phyloP scores from a whole-genome alignment of 345 rosid genomes.

The Eucalyptus viminalis region DNA sequence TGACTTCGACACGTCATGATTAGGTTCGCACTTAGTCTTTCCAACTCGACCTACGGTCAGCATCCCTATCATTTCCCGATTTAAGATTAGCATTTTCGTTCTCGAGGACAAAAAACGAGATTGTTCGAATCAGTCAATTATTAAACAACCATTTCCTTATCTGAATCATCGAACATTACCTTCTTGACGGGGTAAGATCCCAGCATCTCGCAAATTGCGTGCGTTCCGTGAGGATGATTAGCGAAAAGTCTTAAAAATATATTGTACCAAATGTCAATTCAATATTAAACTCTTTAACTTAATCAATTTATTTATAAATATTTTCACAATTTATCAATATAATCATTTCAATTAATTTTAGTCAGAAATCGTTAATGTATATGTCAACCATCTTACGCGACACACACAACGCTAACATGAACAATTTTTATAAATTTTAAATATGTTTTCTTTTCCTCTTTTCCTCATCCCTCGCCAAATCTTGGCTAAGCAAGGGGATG shows the following conservation, averaged over 20 bases:
- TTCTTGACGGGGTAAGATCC: not conserved
- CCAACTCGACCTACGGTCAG: not conserved
- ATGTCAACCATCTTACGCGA: fast-evolving
- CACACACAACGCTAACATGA: fast-evolving
- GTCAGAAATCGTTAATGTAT: fast-evolving
- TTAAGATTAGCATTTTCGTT: not conserved
- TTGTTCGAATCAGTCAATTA: not conserved
- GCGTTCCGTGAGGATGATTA: not conserved
- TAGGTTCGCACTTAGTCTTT: not conserved
- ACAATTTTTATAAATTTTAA: not conserved
- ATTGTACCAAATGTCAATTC: not conserved
- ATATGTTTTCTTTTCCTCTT: not conserved
- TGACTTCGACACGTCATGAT: not conserved
- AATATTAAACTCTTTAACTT: not conserved
- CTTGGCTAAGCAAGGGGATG: not conserved
- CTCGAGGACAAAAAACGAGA: not conserved
- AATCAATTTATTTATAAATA: too few species aligned
- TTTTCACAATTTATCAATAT: not conserved
- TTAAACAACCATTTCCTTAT: not conserved
- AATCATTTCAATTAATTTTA: not conserved
- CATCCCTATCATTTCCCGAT: not conserved
- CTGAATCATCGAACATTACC: not conserved
- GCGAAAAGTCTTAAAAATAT: not conserved
- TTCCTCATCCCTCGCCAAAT: not conserved
- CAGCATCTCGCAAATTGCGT: not conserved